These are phyloP conservation scores for Fraxinus albicans DNA, from an alignment of 305 asterid genomes.

Conservation along the genomic window DNA sequence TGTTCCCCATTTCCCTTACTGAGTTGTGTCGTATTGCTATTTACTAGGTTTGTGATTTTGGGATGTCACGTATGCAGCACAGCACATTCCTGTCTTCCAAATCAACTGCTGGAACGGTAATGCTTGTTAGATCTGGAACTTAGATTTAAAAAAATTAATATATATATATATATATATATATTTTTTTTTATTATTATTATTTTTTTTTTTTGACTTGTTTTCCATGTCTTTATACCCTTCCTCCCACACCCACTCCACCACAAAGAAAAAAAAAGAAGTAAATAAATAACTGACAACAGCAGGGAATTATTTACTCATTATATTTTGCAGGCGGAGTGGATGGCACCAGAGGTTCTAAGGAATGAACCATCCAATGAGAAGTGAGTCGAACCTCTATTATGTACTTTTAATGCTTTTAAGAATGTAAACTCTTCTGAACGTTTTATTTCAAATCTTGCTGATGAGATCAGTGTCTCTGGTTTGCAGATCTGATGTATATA, in stretches of 20 bases:
- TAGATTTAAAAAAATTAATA: neutral
- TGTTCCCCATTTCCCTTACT: slow-evolving; percentile 2
- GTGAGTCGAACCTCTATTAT: slow-evolving; percentile 29
- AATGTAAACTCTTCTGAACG: neutral
- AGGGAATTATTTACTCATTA: slow-evolving; percentile 13
- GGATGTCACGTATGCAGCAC: slow-evolving; percentile 94
- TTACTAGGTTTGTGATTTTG: slow-evolving; percentile 88
- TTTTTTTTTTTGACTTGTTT: neutral
- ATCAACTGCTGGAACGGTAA: slow-evolving; percentile 95
- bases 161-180: no score
- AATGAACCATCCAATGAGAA: slow-evolving; percentile 91
- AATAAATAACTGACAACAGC: neutral
- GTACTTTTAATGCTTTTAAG: neutral
- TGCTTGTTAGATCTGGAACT: slow-evolving; percentile 20
- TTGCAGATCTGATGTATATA: slow-evolving; percentile 55
- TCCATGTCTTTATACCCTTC: neutral
- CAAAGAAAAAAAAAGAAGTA: neutral
- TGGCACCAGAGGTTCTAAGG: slow-evolving; percentile 97
- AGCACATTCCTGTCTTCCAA: slow-evolving; percentile 90
- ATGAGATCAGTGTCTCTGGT: neutral
- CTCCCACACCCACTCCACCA: neutral
- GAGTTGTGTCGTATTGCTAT: slow-evolving; percentile 23
- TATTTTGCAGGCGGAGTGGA: slow-evolving; percentile 94
- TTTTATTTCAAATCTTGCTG: neutral
- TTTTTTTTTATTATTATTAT: no score